Evolutionary conservation across 768 basidiomycete species (phyloP).

Genomic region (Termitomyces sp.): DNA sequence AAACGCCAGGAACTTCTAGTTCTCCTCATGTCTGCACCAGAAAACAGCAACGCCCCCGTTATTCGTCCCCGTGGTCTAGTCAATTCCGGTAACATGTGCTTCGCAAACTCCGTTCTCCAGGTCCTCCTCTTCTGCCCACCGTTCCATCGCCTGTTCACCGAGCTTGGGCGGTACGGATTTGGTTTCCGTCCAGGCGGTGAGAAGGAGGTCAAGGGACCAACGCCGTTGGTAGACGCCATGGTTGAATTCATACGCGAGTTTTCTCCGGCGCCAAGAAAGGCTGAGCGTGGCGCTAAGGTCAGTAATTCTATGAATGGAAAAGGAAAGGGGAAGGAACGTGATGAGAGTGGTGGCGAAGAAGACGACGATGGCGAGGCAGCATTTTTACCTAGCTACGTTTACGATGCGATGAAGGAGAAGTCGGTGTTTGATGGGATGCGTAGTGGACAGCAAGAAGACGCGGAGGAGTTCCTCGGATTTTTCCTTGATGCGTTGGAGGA

Average conservation of each 20-base stretch:
- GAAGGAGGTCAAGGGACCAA: constrained; percentile 24
- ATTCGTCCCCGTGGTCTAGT: constrained; percentile 78
- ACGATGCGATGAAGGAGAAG: constrained; percentile 91
- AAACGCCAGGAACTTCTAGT: constrained; percentile 45
- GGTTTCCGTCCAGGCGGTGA: constrained; percentile 22
- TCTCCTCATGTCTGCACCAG: constrained; percentile 40
- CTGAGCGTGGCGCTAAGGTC: constrained; percentile 24
- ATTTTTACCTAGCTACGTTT: constrained; percentile 82
- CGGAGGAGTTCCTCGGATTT: constrained; percentile 98
- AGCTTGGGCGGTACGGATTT: constrained; percentile 51
- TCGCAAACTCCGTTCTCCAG: constrained; percentile 93
- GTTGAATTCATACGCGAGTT: constrained; percentile 81
- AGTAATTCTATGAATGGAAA: constrained; percentile 41
- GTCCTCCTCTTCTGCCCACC: constrained; percentile 85
- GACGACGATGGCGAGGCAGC: constrained; percentile 53
- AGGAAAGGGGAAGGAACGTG: constrained; percentile 18
- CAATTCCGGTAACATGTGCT: constrained; percentile 97
- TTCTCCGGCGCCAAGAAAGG: constrained; percentile 23
- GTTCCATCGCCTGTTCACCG: constrained; percentile 73
- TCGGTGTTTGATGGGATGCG: constrained; percentile 92
- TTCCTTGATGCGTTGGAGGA: constrained; percentile 94
- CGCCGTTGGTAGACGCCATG: constrained; percentile 65
- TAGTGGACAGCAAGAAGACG: constrained; percentile 95
- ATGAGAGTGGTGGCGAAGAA: constrained; percentile 32
- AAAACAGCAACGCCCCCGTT: neutral